Evolutionary conservation across 202 grass and related monocot species (phyloP), one percentile per base, ranked within the genome.

Genomic region (Carex arenaria): DNA sequence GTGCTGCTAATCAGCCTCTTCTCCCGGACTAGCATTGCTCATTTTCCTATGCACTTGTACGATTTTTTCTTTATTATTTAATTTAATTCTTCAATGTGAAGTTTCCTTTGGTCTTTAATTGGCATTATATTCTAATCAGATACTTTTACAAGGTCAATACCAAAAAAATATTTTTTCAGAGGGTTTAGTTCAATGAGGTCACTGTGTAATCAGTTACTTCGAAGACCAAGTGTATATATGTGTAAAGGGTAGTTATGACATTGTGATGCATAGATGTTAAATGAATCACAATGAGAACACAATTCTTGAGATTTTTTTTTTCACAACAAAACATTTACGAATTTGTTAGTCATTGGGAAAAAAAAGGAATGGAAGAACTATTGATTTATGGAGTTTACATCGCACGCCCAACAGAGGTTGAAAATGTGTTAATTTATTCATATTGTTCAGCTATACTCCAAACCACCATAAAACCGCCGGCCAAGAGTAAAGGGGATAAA

Each of bases 1-100:
- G 76, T 3, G 45, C 88, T 40, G 51, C 79, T 61, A 97, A 87
- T 67, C 86, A 94, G 52, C 94, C 88, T 49, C 83, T 86, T 61
- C 88, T 94, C 67, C 87, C 83, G 0, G 87, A 94, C 23, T 97
- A 91, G 81, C 67, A 59, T 59, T 19, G 4, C 9, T 59, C 54
- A 3, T 17, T 23, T 62, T 9, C 9, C 73, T 34, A 59, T n/a
- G 3, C 31, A 38, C 47, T 9, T 78, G 72, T 31, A 59, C 3
- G 11, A 11, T n/a, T 57, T 34, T 76, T 9, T 60, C 4, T 10
- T 59, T 60, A 38, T 57, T 60, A 40, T 40, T 40, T 40, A 40
- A 57, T 28, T 8, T 23, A 77, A 49, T 56, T 76, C 72, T 32
- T 75, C 49, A n/a, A n/a, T n/a, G n/a, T 32, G 14, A 70, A 42